phyloP scores from a whole-genome alignment of 148 eudicot species.

The Camellia granthamiana region DNA sequence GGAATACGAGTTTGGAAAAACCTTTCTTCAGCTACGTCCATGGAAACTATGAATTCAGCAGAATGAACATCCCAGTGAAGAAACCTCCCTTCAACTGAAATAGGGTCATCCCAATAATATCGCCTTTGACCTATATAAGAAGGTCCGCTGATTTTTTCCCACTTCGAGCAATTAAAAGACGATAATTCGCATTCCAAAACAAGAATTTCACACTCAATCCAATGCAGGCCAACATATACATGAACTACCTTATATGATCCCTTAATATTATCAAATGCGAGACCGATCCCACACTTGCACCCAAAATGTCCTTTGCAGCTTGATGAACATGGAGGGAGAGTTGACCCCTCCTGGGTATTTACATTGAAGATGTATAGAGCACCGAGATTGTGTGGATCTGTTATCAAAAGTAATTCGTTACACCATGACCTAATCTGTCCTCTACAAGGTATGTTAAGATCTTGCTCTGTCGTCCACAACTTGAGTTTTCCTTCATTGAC shows the following conservation, averaged over 20 bases:
- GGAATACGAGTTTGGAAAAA: constrained; percentile 12
- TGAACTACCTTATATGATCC: constrained; percentile 15
- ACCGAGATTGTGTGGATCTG: neutral
- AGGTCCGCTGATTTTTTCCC: neutral
- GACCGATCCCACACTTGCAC: constrained; percentile 16
- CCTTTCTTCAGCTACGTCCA: constrained; percentile 14
- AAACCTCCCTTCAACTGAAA: constrained; percentile 19
- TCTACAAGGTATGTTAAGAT: constrained; percentile 12
- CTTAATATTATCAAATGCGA: constrained; percentile 10
- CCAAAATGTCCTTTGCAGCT: constrained; percentile 10
- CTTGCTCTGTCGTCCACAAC: neutral
- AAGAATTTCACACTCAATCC: constrained; percentile 12
- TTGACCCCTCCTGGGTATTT: neutral
- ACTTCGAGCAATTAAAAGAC: constrained; percentile 2
- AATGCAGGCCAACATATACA: neutral
- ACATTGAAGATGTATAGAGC: constrained; percentile 13
- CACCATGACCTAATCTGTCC: constrained; percentile 18
- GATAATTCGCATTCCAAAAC: neutral
- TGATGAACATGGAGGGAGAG: neutral
- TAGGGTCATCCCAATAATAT: constrained; percentile 13
- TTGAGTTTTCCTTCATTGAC: neutral
- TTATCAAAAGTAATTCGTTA: constrained; percentile 13
- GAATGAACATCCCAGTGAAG: constrained; percentile 23
- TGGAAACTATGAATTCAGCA: constrained; percentile 8
- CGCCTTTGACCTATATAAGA: constrained; percentile 2